phyloP scores from a whole-genome alignment of 306 rosid species.

The Fragaria vesca region DNA sequence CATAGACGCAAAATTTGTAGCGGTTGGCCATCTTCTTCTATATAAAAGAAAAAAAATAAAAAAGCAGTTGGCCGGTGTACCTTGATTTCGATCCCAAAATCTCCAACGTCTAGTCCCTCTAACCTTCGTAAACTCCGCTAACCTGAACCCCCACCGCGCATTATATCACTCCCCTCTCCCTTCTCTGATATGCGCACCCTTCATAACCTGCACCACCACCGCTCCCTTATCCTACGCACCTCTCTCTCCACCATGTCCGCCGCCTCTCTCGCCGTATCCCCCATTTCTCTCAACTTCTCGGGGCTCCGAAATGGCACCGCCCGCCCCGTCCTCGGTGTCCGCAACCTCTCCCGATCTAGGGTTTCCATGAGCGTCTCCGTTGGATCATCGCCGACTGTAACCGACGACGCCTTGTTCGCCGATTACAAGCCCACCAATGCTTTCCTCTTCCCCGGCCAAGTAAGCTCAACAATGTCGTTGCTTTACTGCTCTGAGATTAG shows the following conservation, averaged over 20 bases:
- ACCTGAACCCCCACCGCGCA: constrained; percentile 14
- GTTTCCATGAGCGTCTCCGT: constrained; percentile 62
- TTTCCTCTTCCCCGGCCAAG: constrained; percentile 97
- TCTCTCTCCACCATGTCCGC: constrained; percentile 28
- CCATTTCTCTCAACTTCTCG: constrained; percentile 34
- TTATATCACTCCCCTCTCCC: constrained; percentile 6
- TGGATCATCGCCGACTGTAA: constrained; percentile 54
- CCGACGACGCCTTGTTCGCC: constrained; percentile 49
- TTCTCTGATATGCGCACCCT: constrained; percentile 17
- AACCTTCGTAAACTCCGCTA: constrained; percentile 60
- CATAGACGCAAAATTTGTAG: too few relatives aligned
- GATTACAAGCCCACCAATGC: constrained; percentile 74
- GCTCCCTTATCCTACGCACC: constrained; percentile 34
- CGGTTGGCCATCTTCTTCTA: too few relatives aligned
- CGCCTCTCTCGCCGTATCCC: constrained; percentile 16
- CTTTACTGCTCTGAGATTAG: neutral
- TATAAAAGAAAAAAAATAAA: too few relatives aligned
- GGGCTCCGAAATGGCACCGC: constrained; percentile 38
- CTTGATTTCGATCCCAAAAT: constrained; percentile 28
- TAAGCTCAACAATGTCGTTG: constrained; percentile 18
- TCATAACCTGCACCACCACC: constrained; percentile 19
- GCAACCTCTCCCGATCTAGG: constrained; percentile 56
- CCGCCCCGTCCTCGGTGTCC: constrained; percentile 20
- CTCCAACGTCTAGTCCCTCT: constrained; percentile 20
- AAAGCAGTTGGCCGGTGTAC: constrained; percentile 45